Evolutionary conservation across 495 filamentous ascomycete species (phyloP).

Genomic region (Trichoderma reesei): DNA sequence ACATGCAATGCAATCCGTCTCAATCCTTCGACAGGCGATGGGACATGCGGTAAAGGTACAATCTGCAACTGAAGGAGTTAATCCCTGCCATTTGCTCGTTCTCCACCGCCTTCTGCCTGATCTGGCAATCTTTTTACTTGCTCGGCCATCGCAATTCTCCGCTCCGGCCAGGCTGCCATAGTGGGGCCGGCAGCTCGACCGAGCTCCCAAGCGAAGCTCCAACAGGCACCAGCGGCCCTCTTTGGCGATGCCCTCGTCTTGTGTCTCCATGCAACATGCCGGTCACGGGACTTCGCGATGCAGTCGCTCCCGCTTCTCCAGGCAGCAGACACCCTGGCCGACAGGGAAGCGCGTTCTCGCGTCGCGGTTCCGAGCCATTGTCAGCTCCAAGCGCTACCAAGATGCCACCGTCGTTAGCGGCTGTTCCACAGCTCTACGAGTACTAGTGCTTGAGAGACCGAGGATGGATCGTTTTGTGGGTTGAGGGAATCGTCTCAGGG

Average conservation of each 20-base stretch:
- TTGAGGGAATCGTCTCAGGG: no score
- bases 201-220: not conserved
- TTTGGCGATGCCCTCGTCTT: not conserved
- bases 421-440: not conserved
- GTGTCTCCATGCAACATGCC: not conserved
- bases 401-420: not conserved
- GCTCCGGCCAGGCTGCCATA: not conserved
- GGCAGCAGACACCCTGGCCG: not conserved
- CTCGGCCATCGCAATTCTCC: not conserved
- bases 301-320: not conserved
- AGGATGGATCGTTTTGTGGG: no score
- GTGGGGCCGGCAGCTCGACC: not conserved
- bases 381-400: not conserved
- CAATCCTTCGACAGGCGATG: no score
- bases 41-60: no score
- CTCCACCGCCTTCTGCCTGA: not conserved
- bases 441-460: not conserved
- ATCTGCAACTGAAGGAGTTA: not conserved
- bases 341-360: not conserved
- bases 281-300: not conserved
- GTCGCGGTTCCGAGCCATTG: not conserved
- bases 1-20: no score
- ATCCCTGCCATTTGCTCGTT: not conserved
- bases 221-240: not conserved
- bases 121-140: not conserved